These are phyloP conservation scores for Hemileccinum hortonii DNA, from an alignment of 1,284 basidiomycete species.

Conservation along the genomic window DNA sequence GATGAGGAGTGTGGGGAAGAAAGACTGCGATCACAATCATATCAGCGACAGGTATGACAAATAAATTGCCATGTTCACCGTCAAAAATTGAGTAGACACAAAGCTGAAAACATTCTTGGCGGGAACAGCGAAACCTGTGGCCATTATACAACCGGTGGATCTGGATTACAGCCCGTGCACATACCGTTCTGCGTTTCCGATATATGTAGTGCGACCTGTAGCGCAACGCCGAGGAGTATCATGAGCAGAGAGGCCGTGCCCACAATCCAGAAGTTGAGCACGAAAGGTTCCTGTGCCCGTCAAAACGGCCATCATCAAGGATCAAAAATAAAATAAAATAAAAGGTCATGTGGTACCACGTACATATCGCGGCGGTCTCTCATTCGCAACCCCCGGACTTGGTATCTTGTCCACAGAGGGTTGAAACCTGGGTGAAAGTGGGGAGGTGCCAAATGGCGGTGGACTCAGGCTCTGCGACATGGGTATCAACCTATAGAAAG, in stretches of 20 bases:
- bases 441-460: slow-evolving; percentile 1
- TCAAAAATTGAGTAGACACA: slow-evolving; percentile 53
- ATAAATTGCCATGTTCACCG: slow-evolving; percentile 39
- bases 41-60: slow-evolving; percentile 1
- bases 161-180: neutral
- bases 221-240: slow-evolving; percentile 46
- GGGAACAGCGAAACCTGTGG: slow-evolving; percentile 53
- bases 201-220: slow-evolving; percentile 46
- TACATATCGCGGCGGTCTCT: slow-evolving; percentile 45
- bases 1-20: slow-evolving; percentile 53
- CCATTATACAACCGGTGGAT: neutral
- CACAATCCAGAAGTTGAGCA: slow-evolving; percentile 44
- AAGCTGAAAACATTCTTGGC: slow-evolving; percentile 47
- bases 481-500: neutral
- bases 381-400: slow-evolving; percentile 33
- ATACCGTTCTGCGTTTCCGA: slow-evolving; percentile 47
- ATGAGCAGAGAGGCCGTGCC: slow-evolving; percentile 43
- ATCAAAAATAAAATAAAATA: neutral
- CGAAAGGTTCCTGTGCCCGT: slow-evolving; percentile 43
- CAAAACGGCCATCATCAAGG: neutral
- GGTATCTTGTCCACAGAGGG: slow-evolving; percentile 50
- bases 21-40: slow-evolving; percentile 43
- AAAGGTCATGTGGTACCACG: slow-evolving; percentile 13
- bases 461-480: slow-evolving; percentile 13
- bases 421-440: slow-evolving; percentile 32